phyloP scores from a whole-genome alignment of 2,329 filamentous ascomycete genomes.

The Colletotrichum cuscutae region DNA sequence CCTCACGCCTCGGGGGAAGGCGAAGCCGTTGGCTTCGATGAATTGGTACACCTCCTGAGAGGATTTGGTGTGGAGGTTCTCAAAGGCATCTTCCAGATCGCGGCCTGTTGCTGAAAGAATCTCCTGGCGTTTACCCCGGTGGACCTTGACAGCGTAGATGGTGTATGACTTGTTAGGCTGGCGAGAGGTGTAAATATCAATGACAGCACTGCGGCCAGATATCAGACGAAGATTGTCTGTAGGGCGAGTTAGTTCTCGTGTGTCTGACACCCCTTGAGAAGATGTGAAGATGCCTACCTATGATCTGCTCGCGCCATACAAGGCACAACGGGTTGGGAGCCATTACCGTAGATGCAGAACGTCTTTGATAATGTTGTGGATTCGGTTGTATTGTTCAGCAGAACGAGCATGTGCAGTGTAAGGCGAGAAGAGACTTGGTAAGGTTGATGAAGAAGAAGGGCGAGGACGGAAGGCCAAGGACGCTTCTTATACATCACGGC shows the following conservation, averaged over 20 bases:
- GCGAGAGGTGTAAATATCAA: slow-evolving; percentile 28
- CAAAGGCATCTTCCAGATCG: slow-evolving; percentile 45
- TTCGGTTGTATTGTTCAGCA: neutral
- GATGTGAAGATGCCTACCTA: neutral
- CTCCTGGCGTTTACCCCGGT: slow-evolving; percentile 78
- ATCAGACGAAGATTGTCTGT: slow-evolving; percentile 21
- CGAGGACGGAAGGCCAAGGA: neutral
- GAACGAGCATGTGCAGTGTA: slow-evolving; percentile 17
- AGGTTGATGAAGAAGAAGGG: neutral
- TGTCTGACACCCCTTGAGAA: neutral
- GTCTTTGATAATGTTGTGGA: neutral
- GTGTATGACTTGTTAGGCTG: slow-evolving; percentile 28
- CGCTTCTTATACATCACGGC: slow-evolving; percentile 16
- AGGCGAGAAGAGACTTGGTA: neutral
- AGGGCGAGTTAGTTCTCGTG: too few species aligned
- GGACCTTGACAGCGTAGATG: slow-evolving; percentile 80
- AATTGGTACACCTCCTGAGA: slow-evolving; percentile 46
- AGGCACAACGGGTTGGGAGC: slow-evolving; percentile 26
- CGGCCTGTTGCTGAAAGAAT: slow-evolving; percentile 45
- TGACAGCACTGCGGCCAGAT: slow-evolving; percentile 24
- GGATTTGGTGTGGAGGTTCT: slow-evolving; percentile 49
- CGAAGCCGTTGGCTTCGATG: slow-evolving; percentile 48
- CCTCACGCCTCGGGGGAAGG: slow-evolving; percentile 34
- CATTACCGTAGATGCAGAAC: slow-evolving; percentile 1
- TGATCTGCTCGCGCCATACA: slow-evolving; percentile 31